Evolutionary conservation across 2,329 filamentous ascomycete species (phyloP).

Genomic region (Graphiopsis chlorocephala): DNA sequence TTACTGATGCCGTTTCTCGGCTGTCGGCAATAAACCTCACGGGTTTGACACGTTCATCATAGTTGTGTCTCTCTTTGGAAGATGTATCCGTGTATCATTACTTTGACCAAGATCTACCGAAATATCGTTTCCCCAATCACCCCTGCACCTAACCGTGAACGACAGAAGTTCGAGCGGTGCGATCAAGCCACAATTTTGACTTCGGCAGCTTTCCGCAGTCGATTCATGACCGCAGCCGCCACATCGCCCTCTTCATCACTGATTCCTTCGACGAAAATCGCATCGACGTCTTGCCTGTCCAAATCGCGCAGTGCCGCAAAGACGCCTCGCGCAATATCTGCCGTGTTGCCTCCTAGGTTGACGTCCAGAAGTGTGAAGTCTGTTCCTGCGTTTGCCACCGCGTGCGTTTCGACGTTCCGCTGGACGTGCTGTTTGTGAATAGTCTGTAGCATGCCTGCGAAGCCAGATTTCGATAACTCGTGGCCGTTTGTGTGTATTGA

Average conservation of each 20-base stretch:
- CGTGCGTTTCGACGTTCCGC: conserved; percentile 2
- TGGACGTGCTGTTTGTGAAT: conserved; percentile 14
- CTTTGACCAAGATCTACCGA: neutral
- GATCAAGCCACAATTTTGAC: conserved; percentile 26
- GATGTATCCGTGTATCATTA: neutral
- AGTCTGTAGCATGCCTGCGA: conserved; percentile 27
- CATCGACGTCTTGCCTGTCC: conserved; percentile 72
- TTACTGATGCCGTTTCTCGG: neutral
- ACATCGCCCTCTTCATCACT: conserved; percentile 65
- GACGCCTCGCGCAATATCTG: conserved; percentile 76
- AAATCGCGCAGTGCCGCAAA: conserved; percentile 85
- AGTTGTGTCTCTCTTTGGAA: neutral
- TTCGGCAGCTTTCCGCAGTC: conserved; percentile 49
- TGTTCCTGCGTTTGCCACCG: neutral
- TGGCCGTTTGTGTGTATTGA: conserved; percentile 23
- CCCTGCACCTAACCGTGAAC: neutral
- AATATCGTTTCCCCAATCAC: neutral
- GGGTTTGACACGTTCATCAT: neutral
- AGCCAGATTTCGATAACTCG: conserved; percentile 21
- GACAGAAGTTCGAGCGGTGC: neutral
- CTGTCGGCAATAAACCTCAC: neutral
- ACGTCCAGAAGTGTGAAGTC: conserved; percentile 62
- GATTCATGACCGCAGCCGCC: conserved; percentile 65
- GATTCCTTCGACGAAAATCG: conserved; percentile 90
- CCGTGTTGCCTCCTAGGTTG: conserved; percentile 66